Conservation (phyloP, 495 filamentous ascomycete genomes). For the Poronia punctata region DNA sequence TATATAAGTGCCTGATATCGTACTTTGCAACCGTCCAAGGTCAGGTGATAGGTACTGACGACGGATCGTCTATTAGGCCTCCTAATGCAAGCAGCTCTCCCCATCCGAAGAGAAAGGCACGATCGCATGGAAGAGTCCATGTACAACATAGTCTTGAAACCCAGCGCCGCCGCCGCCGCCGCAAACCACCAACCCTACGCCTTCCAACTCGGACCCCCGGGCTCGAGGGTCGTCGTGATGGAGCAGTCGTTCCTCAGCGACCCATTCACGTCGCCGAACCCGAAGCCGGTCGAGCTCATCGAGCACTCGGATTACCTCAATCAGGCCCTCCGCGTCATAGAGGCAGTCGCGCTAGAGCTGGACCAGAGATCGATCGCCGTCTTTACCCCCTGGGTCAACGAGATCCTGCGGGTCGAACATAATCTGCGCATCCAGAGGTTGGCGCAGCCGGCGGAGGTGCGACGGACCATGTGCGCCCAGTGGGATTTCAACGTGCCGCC, state of each 20-base stretch:
- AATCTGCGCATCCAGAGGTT: neutral
- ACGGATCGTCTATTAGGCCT: neutral
- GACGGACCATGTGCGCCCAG: neutral
- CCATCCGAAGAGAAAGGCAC: neutral
- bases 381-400: constrained; percentile 4
- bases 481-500: constrained; percentile 5
- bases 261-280: too few relatives aligned
- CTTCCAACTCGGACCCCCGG: too few relatives aligned
- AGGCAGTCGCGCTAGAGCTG: neutral
- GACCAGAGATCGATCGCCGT: neutral
- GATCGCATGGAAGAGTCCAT: neutral
- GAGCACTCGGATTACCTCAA: constrained; percentile 1
- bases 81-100: constrained; percentile 6
- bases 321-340: neutral
- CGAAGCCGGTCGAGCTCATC: too few relatives aligned
- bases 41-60: neutral
- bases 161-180: neutral
- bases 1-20: too few relatives aligned
- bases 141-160: neutral
- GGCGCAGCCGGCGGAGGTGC: neutral
- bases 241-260: neutral
- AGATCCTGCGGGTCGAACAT: constrained; percentile 4
- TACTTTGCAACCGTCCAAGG: neutral
- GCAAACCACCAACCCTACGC: neutral
- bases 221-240: neutral